A percentile compares a stretch with the other conserved stretches of the same genome.
Evolutionary conservation across 2,329 filamentous ascomycete species (phyloP).

Genomic region (Ascochyta viciae-villosae): DNA sequence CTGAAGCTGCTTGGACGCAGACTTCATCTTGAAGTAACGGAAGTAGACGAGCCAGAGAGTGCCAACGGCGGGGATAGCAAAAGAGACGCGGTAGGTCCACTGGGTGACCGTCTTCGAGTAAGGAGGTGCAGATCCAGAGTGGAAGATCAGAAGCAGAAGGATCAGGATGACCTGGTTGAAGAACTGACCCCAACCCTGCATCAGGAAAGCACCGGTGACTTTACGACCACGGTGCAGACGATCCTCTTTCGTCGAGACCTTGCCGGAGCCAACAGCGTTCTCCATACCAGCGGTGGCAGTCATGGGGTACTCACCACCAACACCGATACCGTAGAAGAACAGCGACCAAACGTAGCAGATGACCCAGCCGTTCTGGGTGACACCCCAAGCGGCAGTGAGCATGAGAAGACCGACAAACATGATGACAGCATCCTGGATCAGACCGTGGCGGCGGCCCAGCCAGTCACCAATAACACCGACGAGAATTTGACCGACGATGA

Average conservation of each 20-base stretch:
- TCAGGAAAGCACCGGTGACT: conserved; percentile 93
- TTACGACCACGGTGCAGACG: conserved; percentile 94
- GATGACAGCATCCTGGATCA: conserved; percentile 92
- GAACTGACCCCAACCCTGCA: conserved; percentile 98
- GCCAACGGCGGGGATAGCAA: conserved; percentile 87
- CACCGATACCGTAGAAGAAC: conserved; percentile 82
- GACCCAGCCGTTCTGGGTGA: conserved; percentile 89
- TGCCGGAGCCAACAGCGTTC: conserved; percentile 83
- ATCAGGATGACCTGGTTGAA: conserved; percentile 92
- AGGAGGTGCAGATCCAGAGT: conserved; percentile 75
- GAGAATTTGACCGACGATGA: conserved; percentile 86
- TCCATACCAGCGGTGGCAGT: conserved; percentile 96
- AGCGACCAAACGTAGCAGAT: conserved; percentile 96
- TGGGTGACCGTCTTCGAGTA: conserved; percentile 81
- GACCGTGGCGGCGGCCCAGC: conserved; percentile 90
- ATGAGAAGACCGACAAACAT: conserved; percentile 94
- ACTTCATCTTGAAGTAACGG: conserved; percentile 92
- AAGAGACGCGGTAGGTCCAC: conserved; percentile 91
- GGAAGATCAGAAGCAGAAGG: conserved; percentile 84
- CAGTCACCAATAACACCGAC: conserved; percentile 83
- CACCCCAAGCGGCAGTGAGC: conserved; percentile 89
- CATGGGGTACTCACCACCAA: conserved; percentile 93
- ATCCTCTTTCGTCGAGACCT: conserved; percentile 88
- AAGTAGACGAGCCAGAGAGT: conserved; percentile 97
- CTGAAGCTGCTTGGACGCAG: conserved; percentile 81